Conservation (phyloP, 176 grass and related monocot genomes). For the Triticum urartu region DNA sequence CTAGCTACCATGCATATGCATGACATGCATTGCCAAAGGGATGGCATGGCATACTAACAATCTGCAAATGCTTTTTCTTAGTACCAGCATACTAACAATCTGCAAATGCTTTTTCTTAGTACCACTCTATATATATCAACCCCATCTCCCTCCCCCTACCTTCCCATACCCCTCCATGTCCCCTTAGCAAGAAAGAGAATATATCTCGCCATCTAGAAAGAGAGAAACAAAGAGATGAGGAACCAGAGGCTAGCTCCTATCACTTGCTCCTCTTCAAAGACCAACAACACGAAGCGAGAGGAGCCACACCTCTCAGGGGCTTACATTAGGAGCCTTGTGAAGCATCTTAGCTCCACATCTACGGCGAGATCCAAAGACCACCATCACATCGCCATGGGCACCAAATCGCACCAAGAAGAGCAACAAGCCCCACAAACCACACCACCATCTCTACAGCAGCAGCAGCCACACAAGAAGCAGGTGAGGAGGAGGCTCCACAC, state of each 20-base stretch:
- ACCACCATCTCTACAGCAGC: not conserved
- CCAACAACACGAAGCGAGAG: slow-evolving; percentile 37
- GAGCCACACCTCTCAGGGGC: slow-evolving; percentile 81
- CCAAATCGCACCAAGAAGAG: slow-evolving; percentile 33
- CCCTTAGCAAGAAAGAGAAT: slow-evolving; percentile 37
- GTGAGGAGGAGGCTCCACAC: slow-evolving; percentile 88
- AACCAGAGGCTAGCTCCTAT: slow-evolving; percentile 55
- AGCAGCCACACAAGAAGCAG: slow-evolving; percentile 78
- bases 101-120: slow-evolving; percentile 37
- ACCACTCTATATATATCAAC: slow-evolving; percentile 54
- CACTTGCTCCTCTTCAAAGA: slow-evolving; percentile 43
- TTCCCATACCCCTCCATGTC: slow-evolving; percentile 4
- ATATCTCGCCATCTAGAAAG: slow-evolving; percentile 17
- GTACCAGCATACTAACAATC: slow-evolving; percentile 45
- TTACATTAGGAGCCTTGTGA: slow-evolving; percentile 90
- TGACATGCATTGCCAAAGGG: slow-evolving; percentile 40
- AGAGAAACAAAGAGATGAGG: slow-evolving; percentile 47
- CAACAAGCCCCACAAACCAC: not conserved
- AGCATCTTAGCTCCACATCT: slow-evolving; percentile 76
- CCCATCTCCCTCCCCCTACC: slow-evolving; percentile 34
- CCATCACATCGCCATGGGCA: slow-evolving; percentile 36
- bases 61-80: slow-evolving; percentile 36
- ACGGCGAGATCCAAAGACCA: slow-evolving; percentile 45
- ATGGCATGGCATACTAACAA: slow-evolving; percentile 55
- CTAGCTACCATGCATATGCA: slow-evolving; percentile 35